Conservation (phyloP, 75 land plant species). For the Gnetum montanum region DNA sequence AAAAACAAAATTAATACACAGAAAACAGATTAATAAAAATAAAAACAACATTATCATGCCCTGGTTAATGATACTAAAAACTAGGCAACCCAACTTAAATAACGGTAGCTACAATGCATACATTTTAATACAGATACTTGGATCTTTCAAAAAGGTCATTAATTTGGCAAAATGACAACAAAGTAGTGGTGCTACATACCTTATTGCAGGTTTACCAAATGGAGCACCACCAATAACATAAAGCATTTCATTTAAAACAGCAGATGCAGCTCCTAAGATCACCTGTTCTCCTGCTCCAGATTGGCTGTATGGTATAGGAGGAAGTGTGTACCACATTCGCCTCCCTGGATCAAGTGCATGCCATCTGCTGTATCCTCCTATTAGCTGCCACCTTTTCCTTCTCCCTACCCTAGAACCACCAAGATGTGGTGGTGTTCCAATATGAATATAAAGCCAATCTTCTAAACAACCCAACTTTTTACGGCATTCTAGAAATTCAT, state of each 20-base stretch:
- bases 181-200: too few species aligned
- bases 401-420: conserved; percentile 9
- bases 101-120: too few species aligned
- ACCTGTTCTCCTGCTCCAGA: conserved; percentile 15
- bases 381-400: conserved; percentile 17
- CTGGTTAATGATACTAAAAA: too few species aligned
- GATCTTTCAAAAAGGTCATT: too few species aligned
- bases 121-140: too few species aligned
- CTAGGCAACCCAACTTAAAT: too few species aligned
- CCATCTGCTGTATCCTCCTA: conserved; percentile 27
- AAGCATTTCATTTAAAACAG: conserved; percentile 14
- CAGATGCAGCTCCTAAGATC: conserved; percentile 21
- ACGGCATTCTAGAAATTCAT: conserved; percentile 16
- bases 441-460: conserved; percentile 27
- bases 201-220: conserved; percentile 20
- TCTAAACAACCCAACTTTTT: conserved; percentile 11
- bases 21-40: too few species aligned
- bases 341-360: conserved; percentile 23
- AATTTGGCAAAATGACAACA: too few species aligned
- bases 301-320: conserved; percentile 20
- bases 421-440: conserved; percentile 20
- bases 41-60: too few species aligned
- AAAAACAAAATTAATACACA: too few species aligned
- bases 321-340: conserved; percentile 22
- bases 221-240: conserved; percentile 28